Evolutionary conservation across 2,329 filamentous ascomycete genomes (phyloP).

Genomic region (Fusarium veterinarium): DNA sequence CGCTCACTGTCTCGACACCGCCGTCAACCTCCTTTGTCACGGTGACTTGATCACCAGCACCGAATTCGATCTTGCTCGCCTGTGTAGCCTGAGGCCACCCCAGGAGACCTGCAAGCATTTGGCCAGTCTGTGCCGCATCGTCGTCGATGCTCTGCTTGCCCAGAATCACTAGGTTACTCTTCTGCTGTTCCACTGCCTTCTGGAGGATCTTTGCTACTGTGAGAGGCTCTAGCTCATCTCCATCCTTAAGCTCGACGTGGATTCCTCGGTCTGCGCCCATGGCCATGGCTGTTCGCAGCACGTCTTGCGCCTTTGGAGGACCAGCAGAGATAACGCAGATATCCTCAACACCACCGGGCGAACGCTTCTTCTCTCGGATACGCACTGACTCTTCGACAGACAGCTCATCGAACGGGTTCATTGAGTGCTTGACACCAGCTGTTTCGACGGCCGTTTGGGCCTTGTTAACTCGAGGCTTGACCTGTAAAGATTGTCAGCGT

Average conservation of each 20-base stretch:
- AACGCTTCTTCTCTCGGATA: conserved; percentile 86
- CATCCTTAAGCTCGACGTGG: conserved; percentile 83
- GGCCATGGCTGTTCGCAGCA: conserved; percentile 95
- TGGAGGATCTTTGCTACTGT: conserved; percentile 91
- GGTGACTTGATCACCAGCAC: conserved; percentile 74
- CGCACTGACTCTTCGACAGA: conserved; percentile 96
- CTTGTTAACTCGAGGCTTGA: conserved; percentile 77
- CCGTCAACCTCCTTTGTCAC: conserved; percentile 96
- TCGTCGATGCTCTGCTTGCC: conserved; percentile 99
- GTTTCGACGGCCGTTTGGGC: conserved; percentile 89
- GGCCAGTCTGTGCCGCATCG: conserved; percentile 93
- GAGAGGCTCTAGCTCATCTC: conserved; percentile 85
- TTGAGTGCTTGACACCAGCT: conserved; percentile 92
- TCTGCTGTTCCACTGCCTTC: conserved; percentile 83
- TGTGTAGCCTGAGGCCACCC: conserved; percentile 96
- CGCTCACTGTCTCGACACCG: conserved; percentile 87
- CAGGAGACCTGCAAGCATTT: conserved; percentile 94
- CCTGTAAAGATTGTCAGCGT: conserved; percentile 54
- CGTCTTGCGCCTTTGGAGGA: conserved; percentile 86
- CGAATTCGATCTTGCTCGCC: conserved; percentile 85
- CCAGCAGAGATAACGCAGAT: conserved; percentile 92
- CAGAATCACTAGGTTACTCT: conserved; percentile 90
- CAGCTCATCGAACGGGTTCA: conserved; percentile 99
- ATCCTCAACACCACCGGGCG: conserved; percentile 82
- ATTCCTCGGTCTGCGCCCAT: conserved; percentile 96